These are phyloP conservation scores for Ulvella scutata DNA, from an alignment of 139 green algal genomes.

Conservation along the genomic window DNA sequence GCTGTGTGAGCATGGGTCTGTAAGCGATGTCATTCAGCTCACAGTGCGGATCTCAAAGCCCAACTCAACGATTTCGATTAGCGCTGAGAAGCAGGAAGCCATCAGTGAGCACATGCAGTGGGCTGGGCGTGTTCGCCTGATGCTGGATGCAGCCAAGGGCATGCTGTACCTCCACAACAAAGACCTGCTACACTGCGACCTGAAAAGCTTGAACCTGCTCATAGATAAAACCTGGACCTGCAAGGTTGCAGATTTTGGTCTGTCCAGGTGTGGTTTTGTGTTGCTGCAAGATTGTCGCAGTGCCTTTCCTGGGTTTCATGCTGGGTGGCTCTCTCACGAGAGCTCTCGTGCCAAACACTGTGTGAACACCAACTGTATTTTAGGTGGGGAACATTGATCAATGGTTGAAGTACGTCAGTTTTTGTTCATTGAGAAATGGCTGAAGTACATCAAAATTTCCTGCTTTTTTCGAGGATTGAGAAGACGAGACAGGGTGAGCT, in stretches of 20 bases:
- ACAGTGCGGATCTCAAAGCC: background rate
- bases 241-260: background rate
- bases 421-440: too few relatives aligned
- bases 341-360: too few relatives aligned
- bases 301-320: too few relatives aligned
- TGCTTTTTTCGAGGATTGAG: too few relatives aligned
- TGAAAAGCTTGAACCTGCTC: background rate
- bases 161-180: slow-evolving; percentile 1
- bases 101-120: background rate
- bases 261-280: background rate
- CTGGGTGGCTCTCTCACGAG: too few relatives aligned
- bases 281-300: too few relatives aligned
- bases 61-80: background rate
- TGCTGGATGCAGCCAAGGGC: background rate
- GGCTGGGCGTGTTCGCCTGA: background rate
- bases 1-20: background rate
- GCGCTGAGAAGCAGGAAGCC: background rate
- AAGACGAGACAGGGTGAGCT: too few relatives aligned
- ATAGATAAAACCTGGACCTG: background rate
- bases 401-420: too few relatives aligned
- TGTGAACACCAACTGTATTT: too few relatives aligned
- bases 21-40: background rate
- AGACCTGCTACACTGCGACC: background rate
- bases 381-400: too few relatives aligned
- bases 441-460: too few relatives aligned